Evolutionary conservation across 2,329 filamentous ascomycete genomes (phyloP), one percentile per base, ranked within the genome.

Genomic region (Juglanconis sp.): DNA sequence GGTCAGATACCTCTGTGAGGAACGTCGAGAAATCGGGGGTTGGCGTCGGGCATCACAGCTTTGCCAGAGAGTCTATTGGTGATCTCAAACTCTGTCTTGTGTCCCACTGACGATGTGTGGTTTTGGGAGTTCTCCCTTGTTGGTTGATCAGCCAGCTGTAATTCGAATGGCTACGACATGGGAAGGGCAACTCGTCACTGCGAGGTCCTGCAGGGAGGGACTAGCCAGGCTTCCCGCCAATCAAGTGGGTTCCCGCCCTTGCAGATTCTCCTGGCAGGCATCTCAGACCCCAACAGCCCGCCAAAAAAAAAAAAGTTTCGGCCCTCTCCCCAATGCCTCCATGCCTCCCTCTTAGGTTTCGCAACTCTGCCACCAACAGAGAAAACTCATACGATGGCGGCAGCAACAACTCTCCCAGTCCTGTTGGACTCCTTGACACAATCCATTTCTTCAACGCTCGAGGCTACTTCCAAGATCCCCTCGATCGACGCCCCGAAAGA

Each of bases 401-500:
- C 70, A 55, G 66, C 67, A 48, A 65, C 67, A 30, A 66, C 66
- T 42, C 61, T 73, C 64, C 66, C 65, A 74, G 79, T 86, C 78
- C 78, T 85, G 30, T 74, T 80, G 50, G 78, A 81, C 40, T 82
- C 82, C 0, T 70, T 89, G 42, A 82, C 80, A 0, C 81, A 83
- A 64, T 87, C 86, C 1, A 72, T 88, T 1, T 79, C 80, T 0
- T 82, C 87, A 0, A 86, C 90, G 0, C 80, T 88, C 50, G 86
- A 92, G 61, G 86, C 88, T 5, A 81, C 88, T 0, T 85, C 88
- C 0, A 84, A 84, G 53, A 72, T 86, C 17, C 72, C 81, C n/a
- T 73, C 79, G 13, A 83, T 96, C 62, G 78, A 89, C 53, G 85
- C 90, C n/a, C 88, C 90, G 1, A 82, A 88, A 65, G 87, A 96